Evolutionary conservation across 1,284 basidiomycete species (phyloP).

Genomic region (Pseudozyma sp.): DNA sequence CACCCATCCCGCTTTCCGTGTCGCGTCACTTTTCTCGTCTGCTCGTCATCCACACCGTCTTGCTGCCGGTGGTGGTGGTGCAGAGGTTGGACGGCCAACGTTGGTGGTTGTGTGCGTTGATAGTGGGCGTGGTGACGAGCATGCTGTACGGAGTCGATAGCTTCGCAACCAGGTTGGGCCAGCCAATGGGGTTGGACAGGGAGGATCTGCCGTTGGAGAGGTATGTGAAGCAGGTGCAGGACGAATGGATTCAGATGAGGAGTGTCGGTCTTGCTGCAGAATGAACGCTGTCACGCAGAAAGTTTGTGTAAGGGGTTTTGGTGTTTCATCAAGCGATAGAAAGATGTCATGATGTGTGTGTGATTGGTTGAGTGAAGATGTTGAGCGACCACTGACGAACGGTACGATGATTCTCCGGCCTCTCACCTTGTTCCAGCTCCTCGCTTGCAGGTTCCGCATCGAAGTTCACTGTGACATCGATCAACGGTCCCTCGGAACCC

Average conservation of each 20-base stretch:
- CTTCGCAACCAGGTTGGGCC: slow-evolving; percentile 38
- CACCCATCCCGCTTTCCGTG: slow-evolving; percentile 45
- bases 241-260: slow-evolving; percentile 32
- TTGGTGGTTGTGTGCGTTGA: slow-evolving; percentile 19
- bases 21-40: slow-evolving; percentile 34
- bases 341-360: background rate
- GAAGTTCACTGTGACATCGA: slow-evolving; percentile 21
- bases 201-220: slow-evolving; percentile 45
- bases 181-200: slow-evolving; percentile 42
- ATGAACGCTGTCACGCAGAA: background rate
- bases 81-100: slow-evolving; percentile 15
- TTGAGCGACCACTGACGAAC: slow-evolving; percentile 10
- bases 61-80: slow-evolving; percentile 41
- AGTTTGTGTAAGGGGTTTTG: too few species aligned
- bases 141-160: slow-evolving; percentile 52
- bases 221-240: slow-evolving; percentile 28
- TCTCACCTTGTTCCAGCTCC: background rate
- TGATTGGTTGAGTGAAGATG: background rate
- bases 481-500: background rate
- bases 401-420: slow-evolving; percentile 24
- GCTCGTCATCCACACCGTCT: slow-evolving; percentile 25
- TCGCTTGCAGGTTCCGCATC: slow-evolving; percentile 5
- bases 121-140: slow-evolving; percentile 26
- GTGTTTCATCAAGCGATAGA: background rate
- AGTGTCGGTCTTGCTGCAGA: background rate